phyloP scores from a whole-genome alignment of 345 rosid species.

The Orychophragmus violaceus region DNA sequence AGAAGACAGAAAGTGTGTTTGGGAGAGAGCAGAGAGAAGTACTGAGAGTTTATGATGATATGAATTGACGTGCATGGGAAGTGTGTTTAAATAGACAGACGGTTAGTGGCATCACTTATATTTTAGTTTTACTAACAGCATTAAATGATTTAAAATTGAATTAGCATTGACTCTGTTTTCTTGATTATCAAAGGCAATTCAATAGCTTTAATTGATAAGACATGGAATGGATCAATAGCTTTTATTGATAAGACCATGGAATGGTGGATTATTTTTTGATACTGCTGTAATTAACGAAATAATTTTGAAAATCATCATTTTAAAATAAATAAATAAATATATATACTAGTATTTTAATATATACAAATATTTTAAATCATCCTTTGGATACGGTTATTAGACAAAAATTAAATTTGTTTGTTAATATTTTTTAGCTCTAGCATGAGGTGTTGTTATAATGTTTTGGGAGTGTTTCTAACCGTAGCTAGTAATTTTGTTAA shows the following conservation, averaged over 20 bases:
- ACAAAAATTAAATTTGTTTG: not conserved
- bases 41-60: not conserved
- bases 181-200: not conserved
- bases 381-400: not conserved
- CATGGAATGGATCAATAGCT: not conserved
- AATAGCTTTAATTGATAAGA: not conserved
- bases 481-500: not conserved
- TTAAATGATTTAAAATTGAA: not conserved
- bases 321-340: no score
- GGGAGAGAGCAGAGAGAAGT: not conserved
- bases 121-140: not conserved
- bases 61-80: conserved; percentile 20
- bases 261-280: not conserved
- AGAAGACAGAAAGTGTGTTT: not conserved
- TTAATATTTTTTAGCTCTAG: not conserved
- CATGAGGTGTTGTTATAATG: not conserved
- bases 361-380: not conserved
- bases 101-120: not conserved
- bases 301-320: not conserved
- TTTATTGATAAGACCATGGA: not conserved
- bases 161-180: not conserved
- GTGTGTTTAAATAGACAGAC: conserved; percentile 29
- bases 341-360: not conserved
- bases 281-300: conserved; percentile 11
- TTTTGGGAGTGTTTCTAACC: not conserved